A percentile compares a stretch with the other conserved stretches of the same genome.
These are phyloP conservation scores for Debaryomyces psychrophilus DNA, from an alignment of 1,139 yeast species.

Conservation along the genomic window DNA sequence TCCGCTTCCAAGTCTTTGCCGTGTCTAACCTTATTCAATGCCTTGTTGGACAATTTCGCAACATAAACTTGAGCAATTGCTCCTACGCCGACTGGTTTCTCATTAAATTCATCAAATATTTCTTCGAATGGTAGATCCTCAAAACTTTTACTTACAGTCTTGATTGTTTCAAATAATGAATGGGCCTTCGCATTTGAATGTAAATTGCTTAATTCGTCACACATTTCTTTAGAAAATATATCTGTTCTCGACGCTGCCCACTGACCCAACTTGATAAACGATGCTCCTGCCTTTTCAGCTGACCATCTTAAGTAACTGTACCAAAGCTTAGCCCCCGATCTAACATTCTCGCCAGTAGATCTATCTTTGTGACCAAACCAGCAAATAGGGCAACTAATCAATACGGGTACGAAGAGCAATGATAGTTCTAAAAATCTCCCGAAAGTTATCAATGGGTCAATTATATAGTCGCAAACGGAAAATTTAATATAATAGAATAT, in stretches of 20 bases:
- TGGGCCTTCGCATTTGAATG: conserved; percentile 88
- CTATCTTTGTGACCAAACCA: conserved; percentile 55
- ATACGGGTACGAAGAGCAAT: conserved; percentile 68
- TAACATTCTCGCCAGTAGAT: conserved; percentile 33
- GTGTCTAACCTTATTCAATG: conserved; percentile 38
- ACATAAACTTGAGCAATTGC: conserved; percentile 96
- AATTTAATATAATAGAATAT: conserved; percentile 41
- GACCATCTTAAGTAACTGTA: conserved; percentile 64
- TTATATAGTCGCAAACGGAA: conserved; percentile 50
- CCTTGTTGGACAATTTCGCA: conserved; percentile 61
- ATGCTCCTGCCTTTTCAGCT: conserved; percentile 89
- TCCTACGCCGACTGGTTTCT: conserved; percentile 86
- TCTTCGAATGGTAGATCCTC: conserved; percentile 66
- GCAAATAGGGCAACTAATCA: conserved; percentile 65
- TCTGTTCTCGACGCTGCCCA: conserved; percentile 99
- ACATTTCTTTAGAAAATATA: conserved; percentile 78
- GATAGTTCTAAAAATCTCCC: conserved; percentile 71
- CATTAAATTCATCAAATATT: conserved; percentile 78
- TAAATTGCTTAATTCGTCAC: conserved; percentile 72
- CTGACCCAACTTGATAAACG: conserved; percentile 93
- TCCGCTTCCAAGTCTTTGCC: conserved; percentile 28
- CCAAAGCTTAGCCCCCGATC: conserved; percentile 74
- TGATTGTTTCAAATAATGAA: conserved; percentile 60
- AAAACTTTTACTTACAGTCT: conserved; percentile 62
- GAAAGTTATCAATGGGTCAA: conserved; percentile 72